Evolutionary conservation across 768 basidiomycete species (phyloP), one percentile per base, ranked within the genome.

Genomic region (Suillus plorans): DNA sequence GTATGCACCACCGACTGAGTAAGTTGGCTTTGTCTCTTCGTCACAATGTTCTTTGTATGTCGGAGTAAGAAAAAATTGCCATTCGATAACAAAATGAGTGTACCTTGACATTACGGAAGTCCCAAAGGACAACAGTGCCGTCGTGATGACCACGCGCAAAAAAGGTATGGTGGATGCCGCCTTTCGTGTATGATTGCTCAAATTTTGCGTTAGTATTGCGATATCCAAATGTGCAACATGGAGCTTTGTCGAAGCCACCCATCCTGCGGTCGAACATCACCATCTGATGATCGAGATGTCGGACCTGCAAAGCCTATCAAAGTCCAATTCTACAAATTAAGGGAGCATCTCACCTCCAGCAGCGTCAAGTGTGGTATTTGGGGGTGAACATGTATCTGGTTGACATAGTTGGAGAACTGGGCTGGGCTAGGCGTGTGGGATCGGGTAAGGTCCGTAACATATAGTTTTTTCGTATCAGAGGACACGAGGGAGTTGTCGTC

Each of bases 91-190:
- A 61, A 64, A 60, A 65, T 53, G 63, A 56, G 59, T 64, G 58
- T 76, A 82, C 84, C 78, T 80, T 80, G 16, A 64, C 67, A 60
- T 83, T 82, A 37, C 85, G 78, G 72, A 79, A 82, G 69, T 86
- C 86, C 82, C 84, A 85, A 36, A 84, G 68, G 14, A 78, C 69
- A 36, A 84, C 76, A 36, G 66, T 68, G 20, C 81, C 80, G 67
- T 85, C 84, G 41, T 74, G 73, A 69, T 76, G 82, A 20, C 82
- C 81, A 63, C 79, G 81, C 44, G 78, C 80, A 71, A 84, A 86
- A 64, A 81, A 76, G 60, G 74, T 76, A 63, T 73, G 74, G 69
- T 71, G 70, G 57, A 72, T 78, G 69, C 76, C 81, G 66, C 85
- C 84, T 62, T 79, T 77, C 47, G 73, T 74, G 63, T 75, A 77